Evolutionary conservation across 2,329 filamentous ascomycete genomes (phyloP).

Genomic region (Cryphonectria carpinicola): DNA sequence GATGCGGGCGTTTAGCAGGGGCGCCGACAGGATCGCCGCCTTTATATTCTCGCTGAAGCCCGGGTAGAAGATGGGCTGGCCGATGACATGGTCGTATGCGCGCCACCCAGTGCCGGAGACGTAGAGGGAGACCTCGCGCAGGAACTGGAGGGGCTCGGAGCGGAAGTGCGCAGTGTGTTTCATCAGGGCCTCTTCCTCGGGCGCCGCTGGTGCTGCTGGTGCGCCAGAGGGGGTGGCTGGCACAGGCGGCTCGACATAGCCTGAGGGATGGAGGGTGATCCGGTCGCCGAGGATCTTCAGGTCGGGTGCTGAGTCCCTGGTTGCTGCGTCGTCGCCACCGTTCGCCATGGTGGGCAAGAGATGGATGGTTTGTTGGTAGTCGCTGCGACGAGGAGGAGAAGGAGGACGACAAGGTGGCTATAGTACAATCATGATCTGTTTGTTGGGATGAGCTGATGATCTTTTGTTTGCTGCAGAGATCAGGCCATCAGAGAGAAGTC

Average conservation of each 20-base stretch:
- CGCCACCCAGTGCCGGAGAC: constrained; percentile 95
- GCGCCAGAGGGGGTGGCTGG: constrained; percentile 36
- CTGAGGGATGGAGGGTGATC: constrained; percentile 75
- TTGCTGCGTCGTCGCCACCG: constrained; percentile 41
- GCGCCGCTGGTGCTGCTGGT: constrained; percentile 33
- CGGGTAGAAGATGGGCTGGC: constrained; percentile 89
- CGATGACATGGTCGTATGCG: constrained; percentile 86
- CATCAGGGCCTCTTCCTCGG: constrained; percentile 72
- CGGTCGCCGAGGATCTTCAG: constrained; percentile 76
- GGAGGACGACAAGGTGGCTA: neutral
- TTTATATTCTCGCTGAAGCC: constrained; percentile 95
- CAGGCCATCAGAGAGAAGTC: neutral
- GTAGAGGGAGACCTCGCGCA: constrained; percentile 91
- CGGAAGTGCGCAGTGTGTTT: constrained; percentile 88
- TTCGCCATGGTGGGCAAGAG: constrained; percentile 40
- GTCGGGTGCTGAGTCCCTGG: constrained; percentile 67
- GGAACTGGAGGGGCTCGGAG: constrained; percentile 72
- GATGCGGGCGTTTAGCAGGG: constrained; percentile 75
- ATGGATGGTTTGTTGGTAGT: neutral
- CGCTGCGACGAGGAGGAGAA: too few species aligned
- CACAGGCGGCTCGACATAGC: constrained; percentile 59
- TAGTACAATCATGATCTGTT: neutral
- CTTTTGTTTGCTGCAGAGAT: neutral
- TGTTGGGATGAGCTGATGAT: neutral
- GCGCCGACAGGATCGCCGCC: constrained; percentile 72